Evolutionary conservation across 768 basidiomycete species (phyloP), one percentile per base, ranked within the genome.

Genomic region (Ramaria rubella): DNA sequence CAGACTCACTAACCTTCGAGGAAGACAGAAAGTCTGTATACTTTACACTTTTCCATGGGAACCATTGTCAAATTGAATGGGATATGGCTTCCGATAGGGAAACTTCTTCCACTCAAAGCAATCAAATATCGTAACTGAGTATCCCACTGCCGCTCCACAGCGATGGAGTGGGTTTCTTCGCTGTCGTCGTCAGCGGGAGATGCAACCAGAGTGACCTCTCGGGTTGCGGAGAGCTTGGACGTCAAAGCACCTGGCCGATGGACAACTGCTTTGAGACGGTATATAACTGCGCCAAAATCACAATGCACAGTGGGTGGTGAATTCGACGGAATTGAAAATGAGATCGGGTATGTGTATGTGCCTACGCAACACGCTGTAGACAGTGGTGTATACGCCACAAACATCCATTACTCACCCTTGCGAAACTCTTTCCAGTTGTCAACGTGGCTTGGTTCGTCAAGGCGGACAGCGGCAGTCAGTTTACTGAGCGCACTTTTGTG

Each of bases 281-380:
- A 99, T 1, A 67, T 67, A 12, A 96, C 83, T 2, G 81, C 78
- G 8, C 94, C 95, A 61, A 81, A 87, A 36, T 85, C 81, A 59
- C 85, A 85, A 42, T 76, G 75, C 60, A 94, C 74, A 0, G 85
- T 83, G 2, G 95, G 90, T 2, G 94, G 92, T 3, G 86, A 77
- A 58, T 81, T 78, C 5, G 82, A 75, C 0, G 95, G 91, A 55
- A 99, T 84, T 17, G 84, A 76, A 68, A 97, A 94, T 14, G 89
- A 89, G 64, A 99, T 88, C 2, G 95, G 95, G 70, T 92, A 98
- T 17, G 87, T 91, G 68, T 98, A 97, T 5, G 83, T 87, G 19
- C 94, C 94, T 90, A 62, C 30, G 8, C 29, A 33, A 14, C 38
- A 44, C 36, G 57, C 52, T 31, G n/a, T 33, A n/a, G n/a, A n/a